Percentiles rank a stretch among this genome's conserved stretches.
These are phyloP conservation scores for Leucosporidium creatinivorum DNA, from an alignment of 768 basidiomycete species.

Conservation along the genomic window DNA sequence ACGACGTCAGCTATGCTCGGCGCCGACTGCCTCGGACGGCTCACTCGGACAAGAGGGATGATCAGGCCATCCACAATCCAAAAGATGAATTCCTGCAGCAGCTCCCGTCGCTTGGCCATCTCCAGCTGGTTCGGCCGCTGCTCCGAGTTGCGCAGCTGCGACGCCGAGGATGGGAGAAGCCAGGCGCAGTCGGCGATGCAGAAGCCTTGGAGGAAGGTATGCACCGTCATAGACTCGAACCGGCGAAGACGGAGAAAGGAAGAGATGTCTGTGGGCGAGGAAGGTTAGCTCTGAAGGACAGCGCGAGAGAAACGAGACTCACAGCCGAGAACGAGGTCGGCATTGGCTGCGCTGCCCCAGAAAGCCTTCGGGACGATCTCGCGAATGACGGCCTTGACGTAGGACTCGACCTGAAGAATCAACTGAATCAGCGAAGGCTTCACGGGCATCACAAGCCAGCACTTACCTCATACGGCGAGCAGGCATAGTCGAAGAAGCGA, in stretches of 20 bases:
- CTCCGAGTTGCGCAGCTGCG: neutral
- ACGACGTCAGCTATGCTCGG: no score
- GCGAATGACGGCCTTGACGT: constrained; percentile 57
- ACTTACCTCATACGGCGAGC: constrained; percentile 56
- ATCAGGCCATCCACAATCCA: constrained; percentile 92
- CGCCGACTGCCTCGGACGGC: constrained; percentile 22
- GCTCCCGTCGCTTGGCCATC: constrained; percentile 63
- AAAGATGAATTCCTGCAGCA: constrained; percentile 80
- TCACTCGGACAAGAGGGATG: constrained; percentile 66
- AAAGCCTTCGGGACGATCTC: constrained; percentile 60
- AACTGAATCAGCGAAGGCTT: neutral
- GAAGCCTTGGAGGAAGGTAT: constrained; percentile 68
- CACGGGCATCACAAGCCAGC: neutral
- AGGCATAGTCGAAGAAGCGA: constrained; percentile 62
- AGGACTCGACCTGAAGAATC: constrained; percentile 58
- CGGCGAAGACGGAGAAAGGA: constrained; percentile 63
- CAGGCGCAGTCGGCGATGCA: constrained; percentile 69
- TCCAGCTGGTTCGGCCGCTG: constrained; percentile 53
- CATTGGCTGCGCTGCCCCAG: constrained; percentile 70
- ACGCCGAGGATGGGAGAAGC: constrained; percentile 46
- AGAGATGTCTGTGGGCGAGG: constrained; percentile 20
- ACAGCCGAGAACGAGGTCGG: constrained; percentile 55
- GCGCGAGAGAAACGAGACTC: constrained; percentile 34
- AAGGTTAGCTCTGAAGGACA: neutral
- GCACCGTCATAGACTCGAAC: constrained; percentile 72